Base-by-base conservation (phyloP, 495 filamentous ascomycete species). In the Rhizodiscina lignyota region DNA sequence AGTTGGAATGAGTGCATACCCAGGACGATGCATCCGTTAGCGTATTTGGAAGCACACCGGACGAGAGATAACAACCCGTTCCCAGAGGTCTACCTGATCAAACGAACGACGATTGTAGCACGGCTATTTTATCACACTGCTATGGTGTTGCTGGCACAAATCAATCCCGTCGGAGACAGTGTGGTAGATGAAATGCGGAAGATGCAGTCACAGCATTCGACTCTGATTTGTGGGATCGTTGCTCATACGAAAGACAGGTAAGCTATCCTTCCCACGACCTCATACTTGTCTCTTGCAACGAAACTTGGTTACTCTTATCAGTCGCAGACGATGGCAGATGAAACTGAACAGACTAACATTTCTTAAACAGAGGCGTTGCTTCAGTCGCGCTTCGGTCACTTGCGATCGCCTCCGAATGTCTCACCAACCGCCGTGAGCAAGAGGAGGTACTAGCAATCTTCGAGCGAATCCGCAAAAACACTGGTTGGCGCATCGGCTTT, bases 91-190 rank as follows among this genome's bases (percentile, higher is more conserved):
- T 94, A 83, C 83, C 64, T 94, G 18, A 73, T 84, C 42, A 87
- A 89, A 51, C 70, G 81, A 27, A 70, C 79, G 5, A 74, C 81
- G 3, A 72, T 85, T 21, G 67, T 93, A 27, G 84, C 78, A 6
- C 72, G 83, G 6, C 65, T 94, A n/a, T 83, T 94, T 43, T 96
- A 92, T 50, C 87, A 94, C 48, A 86, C 79, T 0, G 70, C 78
- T 20, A 74, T 85, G 55, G 73, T 76, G 37, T 51, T 94, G 6
- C 65, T 96, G n/a, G 67, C 78, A 2, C 82, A 85, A 43, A 75
- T 70, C 17, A 75, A 94, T 51, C 86, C 87, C 0, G 40, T 72
- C 30, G n/a, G n/a, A n/a, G n/a, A n/a, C n/a, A n/a, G n/a, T n/a
- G 44, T 57, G 35, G 39, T 52, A 6, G 64, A 72, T 3, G 76